Evolutionary conservation across 2,329 filamentous ascomycete genomes (phyloP), one percentile per base, ranked within the genome.

Genomic region (Ascochyta clinopodiicola): DNA sequence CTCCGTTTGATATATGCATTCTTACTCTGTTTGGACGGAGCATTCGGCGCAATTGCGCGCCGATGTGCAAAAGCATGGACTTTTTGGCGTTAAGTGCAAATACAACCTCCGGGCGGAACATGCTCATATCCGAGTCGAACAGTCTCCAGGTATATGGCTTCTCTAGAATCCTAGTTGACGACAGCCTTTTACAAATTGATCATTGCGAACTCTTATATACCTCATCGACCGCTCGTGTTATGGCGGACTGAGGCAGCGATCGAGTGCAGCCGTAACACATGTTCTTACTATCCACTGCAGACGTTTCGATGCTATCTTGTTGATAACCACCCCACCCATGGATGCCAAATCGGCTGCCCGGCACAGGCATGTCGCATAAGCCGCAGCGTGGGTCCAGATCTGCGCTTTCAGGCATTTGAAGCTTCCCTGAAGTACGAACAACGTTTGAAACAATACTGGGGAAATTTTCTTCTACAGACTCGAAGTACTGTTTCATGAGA

Each of bases 391-490:
- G 59, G 19, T 68, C 66, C n/a, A 54, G 57, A 10, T 51, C 42
- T 6, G 63, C 45, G 1, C 64, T 65, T 21, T 78, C 64, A 0
- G 79, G 72, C 24, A 85, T 77, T 40, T 87, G 80, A 36, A 98
- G 81, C 76, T 96, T 96, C 46, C 87, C 88, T n/a, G 90, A 88
- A 31, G 94, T 99, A 59, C 92, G 86, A 5, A 97, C 94, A 9
- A 99, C 95, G 72, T 99, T 99, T 29, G 93, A 89, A 63, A 99
- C 93, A 51, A 98, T 92, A 51, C 90, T 91, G 3, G 93, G 91
- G 69, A 96, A 97, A 56, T 89, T 89, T 62, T 86, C 85, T 72
- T 96, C 93, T 15, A 96, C 91, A 36, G 87, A 88, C 62, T 86
- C 85, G 69, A 99, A 96, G 74, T 97, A 99, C 53, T 92, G 88